Evolutionary conservation across 1,284 basidiomycete genomes (phyloP).

Genomic region (Meira miltonrushii): DNA sequence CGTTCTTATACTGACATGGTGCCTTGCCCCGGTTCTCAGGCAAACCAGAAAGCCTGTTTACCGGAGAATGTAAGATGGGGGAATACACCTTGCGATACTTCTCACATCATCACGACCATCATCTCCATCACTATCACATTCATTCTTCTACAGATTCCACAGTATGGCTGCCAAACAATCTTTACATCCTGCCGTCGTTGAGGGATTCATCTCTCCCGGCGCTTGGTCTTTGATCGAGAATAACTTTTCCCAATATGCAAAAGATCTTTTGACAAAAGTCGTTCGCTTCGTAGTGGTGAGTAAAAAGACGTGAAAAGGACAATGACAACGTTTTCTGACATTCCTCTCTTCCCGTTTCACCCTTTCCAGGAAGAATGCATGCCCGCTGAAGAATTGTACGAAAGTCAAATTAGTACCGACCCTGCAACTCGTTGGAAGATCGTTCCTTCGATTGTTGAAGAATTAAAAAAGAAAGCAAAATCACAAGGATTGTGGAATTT

Average conservation of each 20-base stretch:
- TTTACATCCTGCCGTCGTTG: slow-evolving; percentile 9
- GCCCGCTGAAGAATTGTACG: slow-evolving; percentile 72
- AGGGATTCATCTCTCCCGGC: slow-evolving; percentile 27
- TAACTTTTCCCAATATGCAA: slow-evolving; percentile 72
- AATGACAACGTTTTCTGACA: background rate
- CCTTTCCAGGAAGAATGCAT: slow-evolving; percentile 72
- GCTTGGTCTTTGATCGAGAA: slow-evolving; percentile 53
- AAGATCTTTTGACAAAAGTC: slow-evolving; percentile 75
- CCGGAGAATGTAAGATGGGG: too few species aligned
- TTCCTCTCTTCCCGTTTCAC: background rate
- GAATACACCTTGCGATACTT: too few species aligned
- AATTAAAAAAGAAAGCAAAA: slow-evolving; percentile 82
- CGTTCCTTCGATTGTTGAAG: slow-evolving; percentile 72
- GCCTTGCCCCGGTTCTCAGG: too few species aligned
- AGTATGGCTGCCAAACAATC: too few species aligned
- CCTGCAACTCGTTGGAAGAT: slow-evolving; percentile 74
- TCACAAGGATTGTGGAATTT: slow-evolving; percentile 90
- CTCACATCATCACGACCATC: too few species aligned
- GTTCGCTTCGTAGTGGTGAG: slow-evolving; percentile 77
- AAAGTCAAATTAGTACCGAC: slow-evolving; percentile 76
- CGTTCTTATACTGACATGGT: too few species aligned
- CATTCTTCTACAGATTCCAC: too few species aligned
- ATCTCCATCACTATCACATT: too few species aligned
- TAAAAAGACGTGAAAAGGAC: slow-evolving; percentile 7
- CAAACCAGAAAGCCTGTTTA: too few species aligned